Percentiles rank a stretch among this genome's conserved stretches.
Conservation (phyloP, 2,329 filamentous ascomycete species). For the Fusarium bactridioides region DNA sequence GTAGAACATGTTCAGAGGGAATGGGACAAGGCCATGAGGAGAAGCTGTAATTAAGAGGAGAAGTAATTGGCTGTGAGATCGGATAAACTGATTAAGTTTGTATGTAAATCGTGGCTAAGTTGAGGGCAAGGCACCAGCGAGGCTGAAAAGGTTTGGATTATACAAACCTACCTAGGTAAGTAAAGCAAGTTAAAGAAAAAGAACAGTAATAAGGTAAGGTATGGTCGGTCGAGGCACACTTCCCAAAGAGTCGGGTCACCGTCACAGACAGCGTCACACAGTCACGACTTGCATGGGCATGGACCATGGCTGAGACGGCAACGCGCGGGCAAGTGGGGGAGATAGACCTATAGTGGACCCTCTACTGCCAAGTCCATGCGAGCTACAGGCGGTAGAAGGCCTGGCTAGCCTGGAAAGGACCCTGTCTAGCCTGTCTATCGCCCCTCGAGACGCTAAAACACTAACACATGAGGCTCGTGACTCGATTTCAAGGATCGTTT, state of each 20-base stretch:
- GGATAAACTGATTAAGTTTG: background rate
- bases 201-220: conserved; percentile 13
- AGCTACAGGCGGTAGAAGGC: conserved; percentile 15
- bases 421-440: conserved; percentile 15
- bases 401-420: conserved; percentile 29
- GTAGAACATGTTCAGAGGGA: conserved; percentile 45
- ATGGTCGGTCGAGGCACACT: conserved; percentile 28
- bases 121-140: background rate
- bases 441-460: conserved; percentile 23
- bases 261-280: conserved; percentile 36
- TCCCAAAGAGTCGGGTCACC: conserved; percentile 39
- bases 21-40: conserved; percentile 33
- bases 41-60: background rate
- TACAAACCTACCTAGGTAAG: background rate
- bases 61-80: background rate
- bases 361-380: background rate
- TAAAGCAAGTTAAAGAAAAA: background rate
- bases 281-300: conserved; percentile 32
- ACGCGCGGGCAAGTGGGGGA: conserved; percentile 23
- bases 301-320: conserved; percentile 40
- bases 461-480: conserved; percentile 35
- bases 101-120: conserved; percentile 4
- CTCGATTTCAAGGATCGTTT: conserved; percentile 32
- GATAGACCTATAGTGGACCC: conserved; percentile 1
- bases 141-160: background rate